These are phyloP conservation scores for Amphirosellinia nigrospora DNA, from an alignment of 495 filamentous ascomycete genomes.

Conservation along the genomic window DNA sequence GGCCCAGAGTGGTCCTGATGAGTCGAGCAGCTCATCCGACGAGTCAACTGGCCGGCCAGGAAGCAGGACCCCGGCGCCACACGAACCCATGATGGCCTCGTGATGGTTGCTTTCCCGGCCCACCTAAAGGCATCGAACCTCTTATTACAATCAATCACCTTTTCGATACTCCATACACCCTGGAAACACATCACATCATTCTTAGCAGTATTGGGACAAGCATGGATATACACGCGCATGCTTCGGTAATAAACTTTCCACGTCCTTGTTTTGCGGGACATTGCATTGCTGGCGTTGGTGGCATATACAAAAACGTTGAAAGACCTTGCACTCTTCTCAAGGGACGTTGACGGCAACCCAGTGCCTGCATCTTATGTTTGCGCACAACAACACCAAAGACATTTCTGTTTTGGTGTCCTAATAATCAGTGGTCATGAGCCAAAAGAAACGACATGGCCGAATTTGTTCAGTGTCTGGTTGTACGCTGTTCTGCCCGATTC, in stretches of 20 bases:
- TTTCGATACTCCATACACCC: neutral
- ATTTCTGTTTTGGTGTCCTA: conserved; percentile 39
- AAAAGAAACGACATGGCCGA: conserved; percentile 28
- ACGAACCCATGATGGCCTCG: conserved; percentile 24
- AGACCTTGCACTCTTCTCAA: conserved; percentile 30
- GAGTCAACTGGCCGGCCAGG: conserved; percentile 31
- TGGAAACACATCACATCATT: neutral
- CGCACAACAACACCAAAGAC: conserved; percentile 45
- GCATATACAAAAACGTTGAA: conserved; percentile 40
- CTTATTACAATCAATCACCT: conserved; percentile 2
- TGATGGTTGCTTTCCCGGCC: conserved; percentile 3
- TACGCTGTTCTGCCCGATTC: neutral
- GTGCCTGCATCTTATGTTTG: conserved; percentile 38
- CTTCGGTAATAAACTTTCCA: conserved; percentile 37
- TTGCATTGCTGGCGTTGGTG: conserved; percentile 45
- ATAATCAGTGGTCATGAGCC: conserved; percentile 36
- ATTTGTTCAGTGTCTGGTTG: conserved; percentile 4
- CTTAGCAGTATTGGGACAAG: conserved; percentile 23
- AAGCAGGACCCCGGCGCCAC: conserved; percentile 23
- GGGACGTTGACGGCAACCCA: conserved; percentile 34
- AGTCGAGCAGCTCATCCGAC: conserved; percentile 43
- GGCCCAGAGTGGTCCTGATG: conserved; percentile 30
- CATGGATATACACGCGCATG: conserved; percentile 34
- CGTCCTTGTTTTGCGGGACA: conserved; percentile 24
- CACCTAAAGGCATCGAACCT: neutral